phyloP scores from a whole-genome alignment of 352 stramenopile genomes.

The Aphanomyces invadans region DNA sequence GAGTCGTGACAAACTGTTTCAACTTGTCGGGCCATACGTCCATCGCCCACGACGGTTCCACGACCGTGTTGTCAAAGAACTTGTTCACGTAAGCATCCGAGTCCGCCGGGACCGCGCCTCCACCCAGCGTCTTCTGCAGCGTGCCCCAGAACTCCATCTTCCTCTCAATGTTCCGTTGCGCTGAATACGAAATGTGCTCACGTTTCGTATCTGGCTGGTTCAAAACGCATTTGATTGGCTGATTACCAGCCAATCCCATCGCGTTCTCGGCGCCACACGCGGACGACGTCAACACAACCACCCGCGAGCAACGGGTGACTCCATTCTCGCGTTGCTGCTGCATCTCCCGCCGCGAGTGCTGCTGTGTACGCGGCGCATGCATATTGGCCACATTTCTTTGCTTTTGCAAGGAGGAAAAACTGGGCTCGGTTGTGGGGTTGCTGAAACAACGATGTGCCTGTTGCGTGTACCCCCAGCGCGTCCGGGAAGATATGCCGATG shows the following conservation, averaged over 20 bases:
- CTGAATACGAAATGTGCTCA: background rate
- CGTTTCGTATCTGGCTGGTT: background rate
- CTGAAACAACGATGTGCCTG: too few species aligned
- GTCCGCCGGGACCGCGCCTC: slow-evolving; percentile 50
- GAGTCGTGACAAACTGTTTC: slow-evolving; percentile 48
- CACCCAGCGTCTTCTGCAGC: slow-evolving; percentile 61
- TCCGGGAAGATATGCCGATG: too few species aligned
- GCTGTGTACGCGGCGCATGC: background rate
- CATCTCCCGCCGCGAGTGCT: background rate
- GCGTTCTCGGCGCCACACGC: background rate
- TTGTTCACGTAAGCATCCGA: slow-evolving; percentile 68
- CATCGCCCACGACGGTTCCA: slow-evolving; percentile 54
- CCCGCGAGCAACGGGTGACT: background rate
- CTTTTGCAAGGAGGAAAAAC: too few species aligned
- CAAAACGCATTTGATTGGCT: background rate
- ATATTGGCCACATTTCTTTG: too few species aligned
- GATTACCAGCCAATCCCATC: background rate
- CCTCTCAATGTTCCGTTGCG: too few species aligned
- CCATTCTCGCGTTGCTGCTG: background rate
- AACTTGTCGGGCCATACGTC: slow-evolving; percentile 32
- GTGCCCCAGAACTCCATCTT: slow-evolving; percentile 75
- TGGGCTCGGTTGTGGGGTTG: too few species aligned
- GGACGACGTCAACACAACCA: background rate
- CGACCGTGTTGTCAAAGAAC: slow-evolving; percentile 71
- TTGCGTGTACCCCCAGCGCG: too few species aligned